Evolutionary conservation across 2,329 filamentous ascomycete genomes (phyloP).

Genomic region (Amphichorda felina): DNA sequence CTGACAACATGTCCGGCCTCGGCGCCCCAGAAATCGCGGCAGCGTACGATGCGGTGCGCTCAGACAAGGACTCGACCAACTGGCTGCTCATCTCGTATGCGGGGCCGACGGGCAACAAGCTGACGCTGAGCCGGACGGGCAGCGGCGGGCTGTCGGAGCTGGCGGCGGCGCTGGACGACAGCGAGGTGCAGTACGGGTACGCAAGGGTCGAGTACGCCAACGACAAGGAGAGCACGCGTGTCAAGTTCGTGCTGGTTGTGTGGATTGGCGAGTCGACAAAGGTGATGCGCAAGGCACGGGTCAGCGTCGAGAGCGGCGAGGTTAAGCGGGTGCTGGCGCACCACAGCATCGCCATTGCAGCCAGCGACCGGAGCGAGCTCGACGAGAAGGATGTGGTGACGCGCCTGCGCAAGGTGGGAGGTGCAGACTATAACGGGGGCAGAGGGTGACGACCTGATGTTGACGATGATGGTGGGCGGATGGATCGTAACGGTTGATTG

Average conservation of each 20-base stretch:
- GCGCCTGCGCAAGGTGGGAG: conserved; percentile 52
- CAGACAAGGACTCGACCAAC: conserved; percentile 48
- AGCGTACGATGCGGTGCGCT: conserved; percentile 50
- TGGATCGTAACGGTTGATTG: too few relatives aligned
- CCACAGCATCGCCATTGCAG: conserved; percentile 54
- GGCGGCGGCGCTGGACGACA: conserved; percentile 39
- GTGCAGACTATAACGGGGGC: conserved; percentile 60
- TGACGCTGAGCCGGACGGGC: conserved; percentile 45
- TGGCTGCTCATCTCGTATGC: conserved; percentile 57
- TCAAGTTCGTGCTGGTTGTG: conserved; percentile 57
- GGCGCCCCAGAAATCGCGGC: conserved; percentile 42
- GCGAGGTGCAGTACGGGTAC: conserved; percentile 55
- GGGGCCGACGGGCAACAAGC: conserved; percentile 39
- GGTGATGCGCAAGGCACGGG: conserved; percentile 59
- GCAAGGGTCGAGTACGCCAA: conserved; percentile 58
- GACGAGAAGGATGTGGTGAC: conserved; percentile 49
- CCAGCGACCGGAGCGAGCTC: conserved; percentile 46
- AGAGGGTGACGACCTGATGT: conserved; percentile 28
- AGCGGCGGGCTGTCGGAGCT: conserved; percentile 49
- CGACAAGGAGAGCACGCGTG: conserved; percentile 55
- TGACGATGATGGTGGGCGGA: too few relatives aligned
- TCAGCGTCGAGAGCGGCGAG: conserved; percentile 53
- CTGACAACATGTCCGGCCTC: conserved; percentile 31
- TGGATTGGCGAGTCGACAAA: conserved; percentile 56
- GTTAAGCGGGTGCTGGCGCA: conserved; percentile 54